phyloP scores from a whole-genome alignment of 176 grass and related monocot genomes.

The Zizania latifolia region DNA sequence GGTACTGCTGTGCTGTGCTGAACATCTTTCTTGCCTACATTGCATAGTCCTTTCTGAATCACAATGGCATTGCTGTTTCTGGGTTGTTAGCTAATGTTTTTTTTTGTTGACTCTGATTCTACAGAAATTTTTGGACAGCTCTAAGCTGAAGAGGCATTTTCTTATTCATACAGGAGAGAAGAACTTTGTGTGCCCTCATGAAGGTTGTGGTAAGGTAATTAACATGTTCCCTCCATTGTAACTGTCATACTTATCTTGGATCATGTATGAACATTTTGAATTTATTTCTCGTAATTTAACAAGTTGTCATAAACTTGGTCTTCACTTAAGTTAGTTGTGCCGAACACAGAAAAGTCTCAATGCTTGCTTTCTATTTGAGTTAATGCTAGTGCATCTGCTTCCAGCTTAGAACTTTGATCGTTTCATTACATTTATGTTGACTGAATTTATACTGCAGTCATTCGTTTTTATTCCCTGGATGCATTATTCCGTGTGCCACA shows the following conservation, averaged over 20 bases:
- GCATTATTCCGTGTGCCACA: neutral
- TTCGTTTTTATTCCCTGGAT: neutral
- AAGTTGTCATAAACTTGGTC: neutral
- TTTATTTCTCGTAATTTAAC: neutral
- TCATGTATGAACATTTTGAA: neutral
- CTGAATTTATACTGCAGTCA: neutral
- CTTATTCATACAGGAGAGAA: constrained; percentile 94
- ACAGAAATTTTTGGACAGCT: constrained; percentile 97
- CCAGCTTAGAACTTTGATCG: neutral
- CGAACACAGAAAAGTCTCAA: neutral
- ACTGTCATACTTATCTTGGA: neutral
- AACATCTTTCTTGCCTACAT: neutral
- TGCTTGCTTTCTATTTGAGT: neutral
- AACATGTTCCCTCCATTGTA: constrained; percentile 1
- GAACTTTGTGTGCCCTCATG: constrained; percentile 75
- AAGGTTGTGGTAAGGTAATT: constrained; percentile 91
- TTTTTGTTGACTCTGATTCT: constrained; percentile 24
- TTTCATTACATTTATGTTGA: neutral
- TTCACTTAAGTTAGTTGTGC: neutral
- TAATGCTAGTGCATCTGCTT: neutral
- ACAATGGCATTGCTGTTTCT: neutral
- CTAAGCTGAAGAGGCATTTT: constrained; percentile 93
- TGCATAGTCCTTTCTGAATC: neutral
- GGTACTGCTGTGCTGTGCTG: constrained; percentile 47
- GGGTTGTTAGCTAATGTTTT: constrained; percentile 19